A percentile compares a stretch with the other conserved stretches of the same genome.
These are phyloP conservation scores for Sclerotinia sclerotiorum DNA, from an alignment of 2,329 filamentous ascomycete species.

Conservation along the genomic window DNA sequence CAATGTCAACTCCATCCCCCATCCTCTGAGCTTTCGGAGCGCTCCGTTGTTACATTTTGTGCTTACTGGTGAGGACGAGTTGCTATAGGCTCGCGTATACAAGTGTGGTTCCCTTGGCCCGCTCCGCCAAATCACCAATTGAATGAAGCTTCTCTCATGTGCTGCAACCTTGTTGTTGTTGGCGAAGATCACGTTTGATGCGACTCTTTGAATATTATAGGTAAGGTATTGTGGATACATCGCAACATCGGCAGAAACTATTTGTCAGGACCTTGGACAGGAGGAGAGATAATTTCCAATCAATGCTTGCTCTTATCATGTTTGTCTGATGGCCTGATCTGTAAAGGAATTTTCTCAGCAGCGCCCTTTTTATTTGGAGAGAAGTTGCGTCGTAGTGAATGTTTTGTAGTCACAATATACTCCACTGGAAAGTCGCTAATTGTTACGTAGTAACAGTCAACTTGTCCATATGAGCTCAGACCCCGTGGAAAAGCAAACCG, in stretches of 20 bases:
- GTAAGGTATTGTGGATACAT: not conserved
- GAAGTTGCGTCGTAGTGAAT: not conserved
- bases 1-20: not conserved
- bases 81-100: not conserved
- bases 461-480: no score
- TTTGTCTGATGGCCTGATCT: not conserved
- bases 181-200: not conserved
- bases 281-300: not conserved
- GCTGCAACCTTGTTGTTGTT: not conserved
- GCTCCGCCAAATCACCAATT: not conserved
- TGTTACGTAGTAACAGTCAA: no score
- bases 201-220: not conserved
- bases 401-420: not conserved
- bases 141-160: not conserved
- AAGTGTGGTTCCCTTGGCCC: not conserved
- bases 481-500: no score
- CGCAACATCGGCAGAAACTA: not conserved
- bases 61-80: not conserved
- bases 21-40: not conserved
- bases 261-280: not conserved
- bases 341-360: no score
- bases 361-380: no score
- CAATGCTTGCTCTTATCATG: not conserved
- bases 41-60: not conserved
- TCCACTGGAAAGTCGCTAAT: no score